Evolutionary conservation across 257 asterid genomes (phyloP), one percentile per base, ranked within the genome.

Genomic region (Fraxinus quadrangulata): DNA sequence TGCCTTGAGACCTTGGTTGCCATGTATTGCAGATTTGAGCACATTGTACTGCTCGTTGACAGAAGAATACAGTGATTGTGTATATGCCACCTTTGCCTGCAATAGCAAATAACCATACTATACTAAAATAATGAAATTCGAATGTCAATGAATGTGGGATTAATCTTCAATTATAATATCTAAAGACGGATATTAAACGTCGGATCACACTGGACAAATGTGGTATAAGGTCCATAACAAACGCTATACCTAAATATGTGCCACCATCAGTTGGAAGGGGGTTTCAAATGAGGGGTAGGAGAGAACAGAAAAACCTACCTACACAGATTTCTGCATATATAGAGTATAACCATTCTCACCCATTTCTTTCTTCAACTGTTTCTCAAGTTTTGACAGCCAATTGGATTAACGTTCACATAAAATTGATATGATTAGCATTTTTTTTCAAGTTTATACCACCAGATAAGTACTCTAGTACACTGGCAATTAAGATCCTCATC

Each of bases 1-100:
- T 6, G 98, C 97, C 69, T 87, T 77, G 31, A 79, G 86, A 39
- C 96, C 96, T 88, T 83, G 90, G 83, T 89, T 93, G 74, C 89
- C 94, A 85, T 90, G 88, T 84, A 95, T 82, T 47, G 98, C 99
- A 73, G 91, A 86, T 75, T 87, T 83, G 30, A 95, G 90, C 72
- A 90, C 90, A 30, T 83, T 73, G 84, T 93, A 95, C 78, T 95
- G 99, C 87, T 89, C 81, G 70, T 70, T 78, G 79, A 89, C 85
- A 49, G 96, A 91, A 39, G 88, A 87, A 84, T 87, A 91, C 39
- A 93, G 73, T 6, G 89, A 78, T 73, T 79, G 75, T 0, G 90
- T 26, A 77, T 87, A 95, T 14, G 80, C 91, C 78, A 72, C 26
- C 80, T 87, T 95, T 47, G 89, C 96, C 99, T 95, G 96, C 86